Evolutionary conservation across 2,329 filamentous ascomycete genomes (phyloP), one percentile per base, ranked within the genome.

Genomic region (Botryosphaeria dothidea): DNA sequence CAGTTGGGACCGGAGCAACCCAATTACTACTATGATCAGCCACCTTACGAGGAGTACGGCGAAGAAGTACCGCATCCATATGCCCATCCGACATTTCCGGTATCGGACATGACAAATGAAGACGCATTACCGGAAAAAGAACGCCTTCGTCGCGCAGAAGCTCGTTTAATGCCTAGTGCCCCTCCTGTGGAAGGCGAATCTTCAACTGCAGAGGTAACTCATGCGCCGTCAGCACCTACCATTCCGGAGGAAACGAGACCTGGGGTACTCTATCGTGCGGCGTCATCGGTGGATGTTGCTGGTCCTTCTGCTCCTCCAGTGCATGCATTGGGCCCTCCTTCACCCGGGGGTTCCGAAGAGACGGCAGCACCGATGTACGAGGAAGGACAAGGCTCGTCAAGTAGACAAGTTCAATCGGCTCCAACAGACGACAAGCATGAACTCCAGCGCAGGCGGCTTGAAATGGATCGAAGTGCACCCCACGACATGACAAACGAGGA

Each of bases 71-170:
- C 67, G 19, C 62, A 66, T 34, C 63, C 52, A 43, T 65, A 65
- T 25, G 54, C 63, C 7, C 62, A 64, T 52, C 63, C 63, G 11
- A 43, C 19, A 11, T 60, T 51, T 11, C 64, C 64, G 13, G 56
- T 62, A n/a, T 48, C 64, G 3, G 62, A 65, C 27, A 46, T 45
- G 54, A 48, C 66, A 3, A 43, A 57, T 13, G 88, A 92, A 64
- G 85, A 85, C 66, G 83, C 81, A 4, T 79, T 93, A 34, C 88
- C 90, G 13, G 95, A 98, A 68, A 97, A 97, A 77, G 90, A 96
- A 66, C 88, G 89, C 56, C 79, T 95, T 66, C 86, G 89, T 52
- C 86, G 87, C 66, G 92, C 92, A 45, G 93, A 97, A 78, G 86
- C 90, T 69, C 86, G 89, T 52, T 80, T 97, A 4, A 78, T 97